Evolutionary conservation across 441 rosid species (phyloP).

Genomic region (Bocquillonia castaneifolia): DNA sequence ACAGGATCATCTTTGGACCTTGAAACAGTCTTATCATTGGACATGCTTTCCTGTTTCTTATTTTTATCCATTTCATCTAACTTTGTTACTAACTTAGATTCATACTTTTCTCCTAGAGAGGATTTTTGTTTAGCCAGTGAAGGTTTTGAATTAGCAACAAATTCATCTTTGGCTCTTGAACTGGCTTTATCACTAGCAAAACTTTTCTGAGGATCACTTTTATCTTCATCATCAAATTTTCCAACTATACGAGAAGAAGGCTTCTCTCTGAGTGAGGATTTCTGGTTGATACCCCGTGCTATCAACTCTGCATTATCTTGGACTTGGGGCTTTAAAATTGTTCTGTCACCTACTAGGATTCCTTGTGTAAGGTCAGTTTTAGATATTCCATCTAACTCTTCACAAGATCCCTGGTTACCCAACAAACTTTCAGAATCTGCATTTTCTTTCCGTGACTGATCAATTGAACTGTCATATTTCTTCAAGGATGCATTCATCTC

Average conservation of each 20-base stretch:
- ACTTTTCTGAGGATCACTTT: slow-evolving; percentile 16
- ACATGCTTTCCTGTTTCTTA: slow-evolving; percentile 11
- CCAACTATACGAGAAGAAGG: slow-evolving; percentile 17
- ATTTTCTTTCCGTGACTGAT: slow-evolving; percentile 24
- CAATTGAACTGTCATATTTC: slow-evolving; percentile 21
- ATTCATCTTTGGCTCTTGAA: neutral
- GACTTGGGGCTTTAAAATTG: slow-evolving; percentile 2
- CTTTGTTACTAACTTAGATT: slow-evolving; percentile 18
- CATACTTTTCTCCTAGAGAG: slow-evolving; percentile 22
- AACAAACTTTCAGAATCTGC: slow-evolving; percentile 18
- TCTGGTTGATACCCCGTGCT: slow-evolving; percentile 13
- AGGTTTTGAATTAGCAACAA: neutral
- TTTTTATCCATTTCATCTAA: slow-evolving; percentile 13
- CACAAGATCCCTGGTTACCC: slow-evolving; percentile 16
- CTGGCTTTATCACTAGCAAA: slow-evolving; percentile 12
- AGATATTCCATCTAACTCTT: slow-evolving; percentile 10
- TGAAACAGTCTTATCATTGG: slow-evolving; percentile 17
- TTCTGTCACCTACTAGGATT: slow-evolving; percentile 18
- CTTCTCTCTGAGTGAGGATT: slow-evolving; percentile 25
- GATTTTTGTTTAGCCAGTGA: slow-evolving; percentile 16
- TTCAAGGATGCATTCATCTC: slow-evolving; percentile 17
- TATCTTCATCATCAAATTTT: slow-evolving; percentile 14
- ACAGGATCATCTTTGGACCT: slow-evolving; percentile 21
- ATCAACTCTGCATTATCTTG: slow-evolving; percentile 22
- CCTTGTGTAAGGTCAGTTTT: slow-evolving; percentile 7